These are phyloP conservation scores for Xylona heveae DNA, from an alignment of 495 filamentous ascomycete species.

Conservation along the genomic window DNA sequence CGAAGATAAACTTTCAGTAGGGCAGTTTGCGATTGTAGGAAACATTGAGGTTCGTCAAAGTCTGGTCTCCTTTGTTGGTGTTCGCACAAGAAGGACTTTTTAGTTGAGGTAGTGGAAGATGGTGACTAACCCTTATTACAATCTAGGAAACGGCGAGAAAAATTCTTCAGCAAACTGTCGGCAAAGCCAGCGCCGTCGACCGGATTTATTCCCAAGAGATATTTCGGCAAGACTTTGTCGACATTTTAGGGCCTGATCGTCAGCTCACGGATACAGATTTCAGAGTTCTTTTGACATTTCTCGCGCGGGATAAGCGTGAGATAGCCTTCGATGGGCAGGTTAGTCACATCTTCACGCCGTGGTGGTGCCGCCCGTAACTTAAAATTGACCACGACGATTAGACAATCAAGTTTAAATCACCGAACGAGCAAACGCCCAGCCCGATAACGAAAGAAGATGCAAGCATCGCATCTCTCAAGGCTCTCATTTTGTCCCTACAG, in stretches of 20 bases:
- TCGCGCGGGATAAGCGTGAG: slow-evolving; percentile 43
- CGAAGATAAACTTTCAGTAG: slow-evolving; percentile 24
- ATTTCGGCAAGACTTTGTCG: slow-evolving; percentile 36
- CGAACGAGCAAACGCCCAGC: slow-evolving; percentile 18
- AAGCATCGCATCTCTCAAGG: slow-evolving; percentile 58
- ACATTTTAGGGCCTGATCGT: slow-evolving; percentile 25
- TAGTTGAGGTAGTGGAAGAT: slow-evolving; percentile 21
- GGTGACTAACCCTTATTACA: slow-evolving; percentile 18
- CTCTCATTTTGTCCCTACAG: slow-evolving; percentile 37
- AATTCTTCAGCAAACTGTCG: slow-evolving; percentile 19
- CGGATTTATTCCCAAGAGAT: slow-evolving; percentile 43
- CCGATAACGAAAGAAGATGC: slow-evolving; percentile 52
- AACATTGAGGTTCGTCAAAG: slow-evolving; percentile 29
- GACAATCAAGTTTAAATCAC: slow-evolving; percentile 51
- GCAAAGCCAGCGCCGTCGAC: slow-evolving; percentile 17
- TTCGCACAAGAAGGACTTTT: too few relatives aligned
- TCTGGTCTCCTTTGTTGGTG: not conserved
- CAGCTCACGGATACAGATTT: slow-evolving; percentile 42
- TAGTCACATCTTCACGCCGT: too few relatives aligned
- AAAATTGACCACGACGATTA: slow-evolving; percentile 8
- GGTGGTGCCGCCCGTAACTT: slow-evolving; percentile 2
- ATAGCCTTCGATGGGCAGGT: slow-evolving; percentile 45
- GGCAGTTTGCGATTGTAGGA: slow-evolving; percentile 33
- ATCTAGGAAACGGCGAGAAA: slow-evolving; percentile 18
- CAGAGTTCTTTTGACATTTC: slow-evolving; percentile 45